Conservation (phyloP, 352 stramenopile species). For the Elongisporangium prolatum region DNA sequence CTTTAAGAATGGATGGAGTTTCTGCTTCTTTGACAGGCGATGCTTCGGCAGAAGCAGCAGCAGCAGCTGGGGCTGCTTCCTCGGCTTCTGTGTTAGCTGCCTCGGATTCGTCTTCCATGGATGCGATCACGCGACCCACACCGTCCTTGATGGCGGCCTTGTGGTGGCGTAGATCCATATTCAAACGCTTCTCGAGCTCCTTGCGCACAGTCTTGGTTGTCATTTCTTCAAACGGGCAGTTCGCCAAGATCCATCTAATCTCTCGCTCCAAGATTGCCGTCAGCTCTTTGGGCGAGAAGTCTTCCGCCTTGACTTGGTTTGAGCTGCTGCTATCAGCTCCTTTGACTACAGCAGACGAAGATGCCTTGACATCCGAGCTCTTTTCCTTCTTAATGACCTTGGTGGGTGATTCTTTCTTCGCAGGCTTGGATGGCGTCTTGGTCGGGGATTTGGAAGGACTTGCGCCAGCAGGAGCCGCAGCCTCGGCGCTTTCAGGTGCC, state of each 20-base stretch:
- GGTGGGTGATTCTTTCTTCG: conserved; percentile 10
- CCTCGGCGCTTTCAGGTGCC: background rate
- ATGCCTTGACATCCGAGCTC: conserved; percentile 28
- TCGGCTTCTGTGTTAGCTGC: conserved; percentile 8
- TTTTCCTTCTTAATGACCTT: conserved; percentile 47
- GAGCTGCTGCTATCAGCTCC: background rate
- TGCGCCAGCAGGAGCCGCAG: conserved; percentile 1
- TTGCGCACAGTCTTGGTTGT: conserved; percentile 81
- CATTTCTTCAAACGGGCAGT: conserved; percentile 79
- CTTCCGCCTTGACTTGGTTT: conserved; percentile 11
- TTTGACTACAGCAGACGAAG: background rate
- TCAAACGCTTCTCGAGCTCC: conserved; percentile 59
- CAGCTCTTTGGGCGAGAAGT: conserved; percentile 36
- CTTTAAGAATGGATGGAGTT: background rate
- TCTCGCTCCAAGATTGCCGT: conserved; percentile 63
- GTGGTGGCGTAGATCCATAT: conserved; percentile 68
- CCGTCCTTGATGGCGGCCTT: conserved; percentile 74
- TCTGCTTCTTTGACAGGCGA: conserved; percentile 8
- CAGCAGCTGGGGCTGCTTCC: background rate
- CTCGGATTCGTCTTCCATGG: conserved; percentile 57
- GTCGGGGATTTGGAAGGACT: background rate
- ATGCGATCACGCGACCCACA: conserved; percentile 67
- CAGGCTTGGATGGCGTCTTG: background rate
- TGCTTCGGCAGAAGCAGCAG: background rate
- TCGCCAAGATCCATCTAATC: conserved; percentile 75